Base-by-base conservation (phyloP, 345 rosid genomes). In the Rhodomyrtus tomentosa region DNA sequence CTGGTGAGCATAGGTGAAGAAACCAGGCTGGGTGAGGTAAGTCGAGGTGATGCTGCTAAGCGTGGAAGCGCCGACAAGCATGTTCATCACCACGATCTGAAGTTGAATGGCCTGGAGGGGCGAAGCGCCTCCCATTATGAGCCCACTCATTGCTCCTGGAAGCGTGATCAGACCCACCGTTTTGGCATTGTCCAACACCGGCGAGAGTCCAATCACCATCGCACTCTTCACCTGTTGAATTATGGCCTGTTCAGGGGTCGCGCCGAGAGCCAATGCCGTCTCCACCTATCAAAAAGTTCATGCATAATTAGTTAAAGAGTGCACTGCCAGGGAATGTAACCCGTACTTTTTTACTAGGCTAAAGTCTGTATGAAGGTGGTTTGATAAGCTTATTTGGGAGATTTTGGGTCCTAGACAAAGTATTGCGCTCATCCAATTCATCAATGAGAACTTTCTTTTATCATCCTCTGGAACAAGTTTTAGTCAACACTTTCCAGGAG, bases 91-190 rank as follows among this genome's bases (percentile, higher is more conserved):
- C 45, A 95, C 94, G 15, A 96, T 96, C 91, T 96, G 98, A 16
- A 95, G 91, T 74, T 95, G 99, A 84, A 96, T 95, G 12, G 98
- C 98, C 84, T 95, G 95, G 13, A 93, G 84, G 3, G 98, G 98
- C 3, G 98, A 94, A 13, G 98, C 95, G 50, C 99, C 99, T 9
- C 98, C 99, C 99, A 96, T 95, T 83, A 96, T 96, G 83, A 96
- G 92, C 27, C 98, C 95, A 5, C 98, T 96, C 98, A 95, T 96
- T 0, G 98, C 98, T 0, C 98, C 98, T 0, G 99, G 99, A 54
- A 95, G 88, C 1, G 98, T 93, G n/a, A 95, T 95, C 52, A 96
- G 90, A 24, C 98, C 98, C 20, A 96, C 99, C 0, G 98, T 95
- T 88, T 96, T 96, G 3, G 98, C 96, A 87, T 90, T 95, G 92